phyloP scores from a whole-genome alignment of 371 early-diverging fungal genomes.

The Syncephalastrum sp. region DNA sequence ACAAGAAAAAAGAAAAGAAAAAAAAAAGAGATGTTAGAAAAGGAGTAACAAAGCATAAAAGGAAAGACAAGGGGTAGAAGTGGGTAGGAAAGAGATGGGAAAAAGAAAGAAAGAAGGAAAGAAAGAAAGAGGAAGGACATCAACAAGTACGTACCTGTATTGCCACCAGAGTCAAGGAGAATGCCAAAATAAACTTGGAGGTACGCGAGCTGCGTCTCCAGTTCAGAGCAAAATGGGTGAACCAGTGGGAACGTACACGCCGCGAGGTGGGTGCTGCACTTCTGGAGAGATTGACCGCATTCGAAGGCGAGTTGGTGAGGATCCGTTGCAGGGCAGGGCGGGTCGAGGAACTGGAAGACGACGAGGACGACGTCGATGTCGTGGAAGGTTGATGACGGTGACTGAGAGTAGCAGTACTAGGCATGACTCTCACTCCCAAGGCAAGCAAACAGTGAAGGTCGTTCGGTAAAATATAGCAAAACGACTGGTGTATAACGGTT shows the following conservation, averaged over 20 bases:
- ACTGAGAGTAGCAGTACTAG: slow-evolving; percentile 27
- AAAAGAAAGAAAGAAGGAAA: neutral
- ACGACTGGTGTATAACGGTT: too few species aligned
- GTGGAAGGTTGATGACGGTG: slow-evolving; percentile 50
- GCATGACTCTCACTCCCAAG: slow-evolving; percentile 7
- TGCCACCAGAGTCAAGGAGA: slow-evolving; percentile 33
- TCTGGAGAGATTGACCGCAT: slow-evolving; percentile 44
- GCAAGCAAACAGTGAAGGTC: too few species aligned
- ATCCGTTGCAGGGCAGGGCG: slow-evolving; percentile 48
- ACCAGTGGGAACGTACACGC: slow-evolving; percentile 49
- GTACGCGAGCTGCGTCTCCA: slow-evolving; percentile 48
- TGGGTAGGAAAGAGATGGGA: too few species aligned
- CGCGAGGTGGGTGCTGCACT: slow-evolving; percentile 45
- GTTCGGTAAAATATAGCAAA: too few species aligned
- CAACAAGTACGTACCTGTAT: slow-evolving; percentile 22
- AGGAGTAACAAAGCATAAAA: too few species aligned
- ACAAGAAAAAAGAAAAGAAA: too few species aligned
- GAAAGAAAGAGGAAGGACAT: neutral
- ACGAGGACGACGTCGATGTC: slow-evolving; percentile 39
- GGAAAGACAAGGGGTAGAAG: neutral
- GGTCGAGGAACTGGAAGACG: slow-evolving; percentile 40
- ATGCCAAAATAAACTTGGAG: slow-evolving; percentile 36
- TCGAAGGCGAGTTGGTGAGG: slow-evolving; percentile 43
- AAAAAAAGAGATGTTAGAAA: too few species aligned
- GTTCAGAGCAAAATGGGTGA: slow-evolving; percentile 44